Evolutionary conservation across 306 rosid species (phyloP).

Genomic region (Citrullus colocynthis): DNA sequence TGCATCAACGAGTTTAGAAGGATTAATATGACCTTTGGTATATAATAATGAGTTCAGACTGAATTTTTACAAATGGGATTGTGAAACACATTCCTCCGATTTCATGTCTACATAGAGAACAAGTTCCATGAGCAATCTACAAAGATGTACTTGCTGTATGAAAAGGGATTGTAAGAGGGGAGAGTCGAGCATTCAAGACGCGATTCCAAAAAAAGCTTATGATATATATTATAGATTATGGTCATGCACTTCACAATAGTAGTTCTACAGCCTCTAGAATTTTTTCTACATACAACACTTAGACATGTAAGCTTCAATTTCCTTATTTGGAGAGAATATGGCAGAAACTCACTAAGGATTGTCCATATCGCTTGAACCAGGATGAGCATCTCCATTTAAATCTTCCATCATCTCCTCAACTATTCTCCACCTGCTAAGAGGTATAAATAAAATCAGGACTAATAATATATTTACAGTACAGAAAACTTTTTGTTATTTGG

Average conservation of each 20-base stretch:
- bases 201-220: not conserved
- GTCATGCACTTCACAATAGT: not conserved
- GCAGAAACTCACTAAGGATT: constrained; percentile 32
- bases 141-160: not conserved
- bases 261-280: not conserved
- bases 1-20: not conserved
- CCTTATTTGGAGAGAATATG: constrained; percentile 9
- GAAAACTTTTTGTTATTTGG: not conserved
- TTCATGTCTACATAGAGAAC: not conserved
- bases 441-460: not conserved
- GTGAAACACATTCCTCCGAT: not conserved
- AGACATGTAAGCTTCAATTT: constrained; percentile 1
- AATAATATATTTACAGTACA: not conserved
- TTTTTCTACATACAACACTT: not conserved
- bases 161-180: not conserved
- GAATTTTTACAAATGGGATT: not conserved
- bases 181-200: not conserved
- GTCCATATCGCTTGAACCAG: constrained; percentile 57
- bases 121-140: not conserved
- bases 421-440: constrained; percentile 45
- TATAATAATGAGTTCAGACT: not conserved
- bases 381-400: constrained; percentile 38
- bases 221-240: not conserved
- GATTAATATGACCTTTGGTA: not conserved
- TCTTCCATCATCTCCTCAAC: constrained; percentile 42